Evolutionary conservation across 2,329 filamentous ascomycete genomes (phyloP).

Genomic region (Fusarium sp.): DNA sequence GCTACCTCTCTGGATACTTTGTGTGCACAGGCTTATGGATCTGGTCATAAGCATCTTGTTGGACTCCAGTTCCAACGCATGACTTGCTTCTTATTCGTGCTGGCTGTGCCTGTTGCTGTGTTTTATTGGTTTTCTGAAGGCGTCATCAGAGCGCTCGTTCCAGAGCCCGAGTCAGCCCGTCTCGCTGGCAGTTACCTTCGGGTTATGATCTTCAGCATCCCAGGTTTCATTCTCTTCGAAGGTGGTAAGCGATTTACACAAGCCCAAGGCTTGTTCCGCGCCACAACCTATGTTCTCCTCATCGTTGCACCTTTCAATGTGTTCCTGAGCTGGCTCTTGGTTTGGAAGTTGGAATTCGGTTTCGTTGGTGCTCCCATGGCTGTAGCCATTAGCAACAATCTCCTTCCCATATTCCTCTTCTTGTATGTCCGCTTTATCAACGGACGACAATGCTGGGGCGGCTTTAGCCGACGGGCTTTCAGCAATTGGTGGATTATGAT

Average conservation of each 20-base stretch:
- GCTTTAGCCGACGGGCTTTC: conserved; percentile 77
- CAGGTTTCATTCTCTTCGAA: conserved; percentile 82
- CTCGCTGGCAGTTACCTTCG: conserved; percentile 80
- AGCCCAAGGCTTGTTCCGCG: conserved; percentile 83
- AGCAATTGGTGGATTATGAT: conserved; percentile 86
- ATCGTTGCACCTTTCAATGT: conserved; percentile 82
- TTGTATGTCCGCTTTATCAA: conserved; percentile 80
- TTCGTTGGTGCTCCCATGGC: conserved; percentile 87
- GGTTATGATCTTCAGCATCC: conserved; percentile 78
- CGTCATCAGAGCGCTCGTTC: conserved; percentile 66
- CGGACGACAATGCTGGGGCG: conserved; percentile 85
- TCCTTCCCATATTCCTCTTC: conserved; percentile 82
- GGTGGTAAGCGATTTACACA: conserved; percentile 84
- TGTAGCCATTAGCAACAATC: conserved; percentile 80
- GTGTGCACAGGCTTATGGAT: conserved; percentile 93
- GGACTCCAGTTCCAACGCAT: conserved; percentile 85
- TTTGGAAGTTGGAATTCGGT: conserved; percentile 76
- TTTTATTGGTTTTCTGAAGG: conserved; percentile 77
- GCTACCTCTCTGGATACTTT: conserved; percentile 92
- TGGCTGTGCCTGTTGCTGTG: conserved; percentile 78
- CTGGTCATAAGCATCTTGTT: conserved; percentile 88
- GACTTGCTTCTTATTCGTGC: conserved; percentile 79
- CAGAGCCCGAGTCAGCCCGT: conserved; percentile 69
- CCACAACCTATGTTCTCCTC: conserved; percentile 81
- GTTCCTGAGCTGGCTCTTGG: conserved; percentile 81